Evolutionary conservation across 768 basidiomycete genomes (phyloP).

Genomic region (Pleurotus eryngii): DNA sequence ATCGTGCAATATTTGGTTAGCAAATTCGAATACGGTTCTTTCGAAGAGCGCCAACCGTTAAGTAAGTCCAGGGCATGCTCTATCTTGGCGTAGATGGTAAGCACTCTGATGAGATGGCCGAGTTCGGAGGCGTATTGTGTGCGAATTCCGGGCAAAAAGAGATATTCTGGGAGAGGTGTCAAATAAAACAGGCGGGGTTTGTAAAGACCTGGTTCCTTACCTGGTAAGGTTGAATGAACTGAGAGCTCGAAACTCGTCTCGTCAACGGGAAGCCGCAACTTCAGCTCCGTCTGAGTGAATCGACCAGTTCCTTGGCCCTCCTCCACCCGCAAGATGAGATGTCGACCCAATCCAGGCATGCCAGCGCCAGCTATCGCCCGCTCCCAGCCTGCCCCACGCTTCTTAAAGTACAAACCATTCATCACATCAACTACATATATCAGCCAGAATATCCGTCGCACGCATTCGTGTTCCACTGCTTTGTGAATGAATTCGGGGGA

Average conservation of each 20-base stretch:
- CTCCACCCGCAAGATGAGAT: constrained; percentile 19
- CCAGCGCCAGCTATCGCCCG: background rate
- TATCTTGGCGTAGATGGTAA: constrained; percentile 60
- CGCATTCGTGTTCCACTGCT: constrained; percentile 71
- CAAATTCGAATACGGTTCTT: too few species aligned
- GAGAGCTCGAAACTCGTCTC: constrained; percentile 79
- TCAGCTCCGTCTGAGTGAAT: constrained; percentile 34
- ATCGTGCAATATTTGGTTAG: background rate
- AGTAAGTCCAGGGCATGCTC: constrained; percentile 53
- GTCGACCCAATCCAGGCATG: constrained; percentile 9
- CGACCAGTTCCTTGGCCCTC: background rate
- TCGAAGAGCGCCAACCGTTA: constrained; percentile 35
- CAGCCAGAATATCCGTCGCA: constrained; percentile 82
- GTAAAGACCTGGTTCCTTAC: constrained; percentile 27
- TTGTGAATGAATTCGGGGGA: constrained; percentile 57
- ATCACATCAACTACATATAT: constrained; percentile 60
- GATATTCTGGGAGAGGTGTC: constrained; percentile 48
- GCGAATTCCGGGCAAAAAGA: constrained; percentile 59
- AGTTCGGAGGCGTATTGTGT: constrained; percentile 67
- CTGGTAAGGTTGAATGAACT: constrained; percentile 52
- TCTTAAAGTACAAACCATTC: constrained; percentile 43
- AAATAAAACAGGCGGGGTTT: background rate
- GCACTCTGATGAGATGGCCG: constrained; percentile 71
- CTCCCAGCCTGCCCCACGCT: constrained; percentile 37
- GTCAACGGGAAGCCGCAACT: constrained; percentile 72